Base-by-base conservation (phyloP, 768 basidiomycete species). In the Mycena haematopus region DNA sequence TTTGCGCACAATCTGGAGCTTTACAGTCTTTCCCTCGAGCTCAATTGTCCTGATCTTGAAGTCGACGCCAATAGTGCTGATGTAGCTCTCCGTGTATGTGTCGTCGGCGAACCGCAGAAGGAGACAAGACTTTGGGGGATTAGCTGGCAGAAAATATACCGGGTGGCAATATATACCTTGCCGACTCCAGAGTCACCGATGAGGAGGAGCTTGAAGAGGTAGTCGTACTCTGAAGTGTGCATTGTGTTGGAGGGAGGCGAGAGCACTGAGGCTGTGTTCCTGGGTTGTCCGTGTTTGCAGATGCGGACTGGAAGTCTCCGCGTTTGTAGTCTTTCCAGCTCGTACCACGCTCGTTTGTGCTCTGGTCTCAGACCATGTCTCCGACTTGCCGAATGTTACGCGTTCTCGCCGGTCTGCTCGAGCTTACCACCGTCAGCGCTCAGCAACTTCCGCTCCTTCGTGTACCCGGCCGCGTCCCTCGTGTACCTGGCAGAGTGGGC, bases 11-110 rank as follows among this genome's bases (percentile, higher is more conserved):
- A 99, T 99, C 78, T 99, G 96, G n/a, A 99, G 85, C 79, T 99
- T 99, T 75, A 98, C 95, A 47, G 93, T 88, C 80, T 98, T 98
- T 42, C 96, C 96, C 70, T 99, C 96, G 52, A 99, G 85, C 76
- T 99, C 96, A 74, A 99, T 98, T 54, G 96, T 98, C 35, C 96
- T 89, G 78, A 99, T 99, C 89, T 96, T 96, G 85, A 97, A 97
- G 86, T 97, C 95, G 69, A 98, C 96, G 62, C 96, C 97, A 76
- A 99, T 99, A 60, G 97, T 99, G 60, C 96, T 98, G 79, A 98
- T 99, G 82, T 98, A 99, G 46, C 93, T 95, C 51, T 96, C 96
- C 35, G 97, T 99, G 95, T 96, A 99, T 66, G 96, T 93, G 78
- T 99, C 97, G 81, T 99, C 97, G 75, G 95, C 98, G 87, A 99